Conservation (phyloP, 2,329 filamentous ascomycete genomes). For the Arthrobotrys sinensis region DNA sequence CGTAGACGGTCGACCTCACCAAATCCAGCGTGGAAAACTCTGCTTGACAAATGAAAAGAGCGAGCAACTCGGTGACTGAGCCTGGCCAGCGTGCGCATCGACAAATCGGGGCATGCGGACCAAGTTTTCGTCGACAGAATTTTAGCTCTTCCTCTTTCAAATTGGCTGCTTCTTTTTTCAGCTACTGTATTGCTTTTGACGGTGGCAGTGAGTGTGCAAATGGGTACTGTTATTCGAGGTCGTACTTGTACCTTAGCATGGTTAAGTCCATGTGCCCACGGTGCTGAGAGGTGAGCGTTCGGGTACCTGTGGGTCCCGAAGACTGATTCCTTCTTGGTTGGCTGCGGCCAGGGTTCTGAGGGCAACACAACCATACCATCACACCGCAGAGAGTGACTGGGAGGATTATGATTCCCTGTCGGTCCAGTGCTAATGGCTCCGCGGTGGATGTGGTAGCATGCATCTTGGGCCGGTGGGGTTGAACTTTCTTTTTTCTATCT, state of each 20-base stretch:
- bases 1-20: slow-evolving; percentile 56
- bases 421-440: slow-evolving; percentile 35
- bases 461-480: slow-evolving; percentile 16
- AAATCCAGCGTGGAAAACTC: slow-evolving; percentile 50
- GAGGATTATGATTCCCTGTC: slow-evolving; percentile 39
- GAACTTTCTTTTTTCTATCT: slow-evolving; percentile 26
- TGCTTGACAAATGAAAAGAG: slow-evolving; percentile 53
- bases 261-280: slow-evolving; percentile 59
- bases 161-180: slow-evolving; percentile 61
- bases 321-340: slow-evolving; percentile 57
- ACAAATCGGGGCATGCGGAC: slow-evolving; percentile 61
- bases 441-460: slow-evolving; percentile 17
- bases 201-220: slow-evolving; percentile 52
- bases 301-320: slow-evolving; percentile 59
- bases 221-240: slow-evolving; percentile 38
- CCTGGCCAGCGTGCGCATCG: slow-evolving; percentile 35
- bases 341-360: slow-evolving; percentile 48
- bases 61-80: slow-evolving; percentile 23
- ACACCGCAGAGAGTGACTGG: slow-evolving; percentile 49
- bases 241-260: slow-evolving; percentile 57
- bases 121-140: slow-evolving; percentile 49
- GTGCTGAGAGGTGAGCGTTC: slow-evolving; percentile 50
- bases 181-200: slow-evolving; percentile 58
- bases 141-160: slow-evolving; percentile 60
- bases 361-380: slow-evolving; percentile 52